These are phyloP conservation scores for Aspergillus diversus DNA, from an alignment of 495 filamentous ascomycete genomes.

Conservation along the genomic window DNA sequence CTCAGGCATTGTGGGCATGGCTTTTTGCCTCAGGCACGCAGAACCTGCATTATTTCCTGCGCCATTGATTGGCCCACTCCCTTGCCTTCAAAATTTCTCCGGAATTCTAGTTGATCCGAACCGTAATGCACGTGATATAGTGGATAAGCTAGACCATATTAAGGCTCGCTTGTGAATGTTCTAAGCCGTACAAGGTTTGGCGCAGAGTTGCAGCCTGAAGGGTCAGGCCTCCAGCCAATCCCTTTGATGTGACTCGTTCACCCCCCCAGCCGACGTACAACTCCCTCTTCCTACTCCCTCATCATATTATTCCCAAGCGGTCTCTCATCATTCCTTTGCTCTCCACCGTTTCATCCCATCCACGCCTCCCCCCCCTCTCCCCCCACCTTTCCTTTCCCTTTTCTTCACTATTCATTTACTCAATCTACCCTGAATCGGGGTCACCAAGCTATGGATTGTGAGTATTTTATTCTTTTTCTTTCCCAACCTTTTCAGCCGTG, in stretches of 20 bases:
- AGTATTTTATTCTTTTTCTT: slow-evolving; percentile 42
- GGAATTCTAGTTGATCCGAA: slow-evolving; percentile 28
- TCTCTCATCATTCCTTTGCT: slow-evolving; percentile 30
- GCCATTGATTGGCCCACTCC: slow-evolving; percentile 32
- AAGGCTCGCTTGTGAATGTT: slow-evolving; percentile 30
- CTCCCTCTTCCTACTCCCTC: slow-evolving; percentile 37
- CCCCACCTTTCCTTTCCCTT: slow-evolving; percentile 29
- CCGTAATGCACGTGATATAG: slow-evolving; percentile 27
- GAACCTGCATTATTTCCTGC: slow-evolving; percentile 30
- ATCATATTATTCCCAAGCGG: slow-evolving; percentile 37
- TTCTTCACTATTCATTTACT: slow-evolving; percentile 36
- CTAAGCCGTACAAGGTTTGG: slow-evolving; percentile 33
- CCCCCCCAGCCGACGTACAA: slow-evolving; percentile 34
- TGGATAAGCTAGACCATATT: slow-evolving; percentile 17
- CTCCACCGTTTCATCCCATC: slow-evolving; percentile 30
- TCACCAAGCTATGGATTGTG: slow-evolving; percentile 58
- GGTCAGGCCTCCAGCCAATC: slow-evolving; percentile 32
- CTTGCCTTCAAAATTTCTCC: slow-evolving; percentile 12
- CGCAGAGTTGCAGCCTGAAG: slow-evolving; percentile 32
- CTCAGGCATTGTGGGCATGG: slow-evolving; percentile 32
- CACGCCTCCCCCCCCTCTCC: slow-evolving; percentile 26
- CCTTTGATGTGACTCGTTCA: slow-evolving; percentile 39
- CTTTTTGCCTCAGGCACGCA: slow-evolving; percentile 27
- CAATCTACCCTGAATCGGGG: slow-evolving; percentile 46
- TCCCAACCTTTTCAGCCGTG: slow-evolving; percentile 30